These are phyloP conservation scores for Stephania cephalantha DNA, from an alignment of 164 flowering plant genomes.

Conservation along the genomic window DNA sequence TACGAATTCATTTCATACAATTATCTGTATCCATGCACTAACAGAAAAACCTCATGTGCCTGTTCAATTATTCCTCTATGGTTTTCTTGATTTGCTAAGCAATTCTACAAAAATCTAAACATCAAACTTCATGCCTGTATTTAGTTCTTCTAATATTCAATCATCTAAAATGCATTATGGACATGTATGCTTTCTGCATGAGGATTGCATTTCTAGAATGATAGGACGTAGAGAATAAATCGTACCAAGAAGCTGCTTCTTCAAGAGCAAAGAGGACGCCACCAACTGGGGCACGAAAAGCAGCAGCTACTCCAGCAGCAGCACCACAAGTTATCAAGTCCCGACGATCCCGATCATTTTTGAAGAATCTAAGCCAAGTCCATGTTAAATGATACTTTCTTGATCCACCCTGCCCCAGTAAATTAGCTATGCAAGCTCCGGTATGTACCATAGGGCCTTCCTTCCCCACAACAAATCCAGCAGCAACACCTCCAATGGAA, in stretches of 20 bases:
- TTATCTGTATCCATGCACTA: neutral
- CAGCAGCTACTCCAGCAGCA: slow-evolving; percentile 97
- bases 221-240: neutral
- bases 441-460: slow-evolving; percentile 99
- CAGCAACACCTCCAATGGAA: slow-evolving; percentile 71
- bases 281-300: slow-evolving; percentile 96
- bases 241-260: slow-evolving; percentile 92
- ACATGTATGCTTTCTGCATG: neutral
- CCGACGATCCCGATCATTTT: slow-evolving; percentile 87
- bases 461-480: slow-evolving; percentile 88
- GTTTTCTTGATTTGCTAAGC: neutral
- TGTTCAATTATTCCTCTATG: neutral
- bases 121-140: neutral
- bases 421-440: slow-evolving; percentile 84
- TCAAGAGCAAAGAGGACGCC: slow-evolving; percentile 93
- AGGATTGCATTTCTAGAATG: neutral
- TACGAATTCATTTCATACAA: no score
- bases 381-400: slow-evolving; percentile 78
- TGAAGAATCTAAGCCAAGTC: slow-evolving; percentile 84
- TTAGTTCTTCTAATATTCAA: neutral
- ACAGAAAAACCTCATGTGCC: neutral
- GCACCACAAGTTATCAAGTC: slow-evolving; percentile 94
- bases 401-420: slow-evolving; percentile 95
- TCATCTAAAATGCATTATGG: neutral
- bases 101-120: neutral